These are phyloP conservation scores for Monosporozyma servazzii DNA, from an alignment of 805 yeast genomes.

Conservation along the genomic window DNA sequence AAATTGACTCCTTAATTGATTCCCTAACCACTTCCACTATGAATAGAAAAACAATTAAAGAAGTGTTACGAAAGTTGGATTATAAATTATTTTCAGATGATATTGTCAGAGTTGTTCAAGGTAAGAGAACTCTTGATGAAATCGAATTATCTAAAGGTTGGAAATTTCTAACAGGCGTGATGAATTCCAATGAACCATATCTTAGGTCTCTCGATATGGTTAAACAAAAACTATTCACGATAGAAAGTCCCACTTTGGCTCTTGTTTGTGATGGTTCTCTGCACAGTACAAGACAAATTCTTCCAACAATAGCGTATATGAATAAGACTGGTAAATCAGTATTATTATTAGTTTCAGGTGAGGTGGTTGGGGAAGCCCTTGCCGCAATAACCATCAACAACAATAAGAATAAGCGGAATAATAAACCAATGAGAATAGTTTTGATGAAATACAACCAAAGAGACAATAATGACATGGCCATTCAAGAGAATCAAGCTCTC, in stretches of 20 bases:
- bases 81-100: conserved; percentile 24
- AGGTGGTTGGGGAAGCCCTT: conserved; percentile 25
- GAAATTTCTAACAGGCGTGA: conserved; percentile 22
- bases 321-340: conserved; percentile 17
- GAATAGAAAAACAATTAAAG: conserved; percentile 13
- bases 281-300: conserved; percentile 20
- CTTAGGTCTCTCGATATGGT: conserved; percentile 21
- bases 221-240: conserved; percentile 19
- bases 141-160: conserved; percentile 27
- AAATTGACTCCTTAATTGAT: conserved; percentile 17
- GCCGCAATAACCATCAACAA: conserved; percentile 24
- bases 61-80: conserved; percentile 16
- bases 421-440: conserved; percentile 11
- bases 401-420: conserved; percentile 23
- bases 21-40: conserved; percentile 7
- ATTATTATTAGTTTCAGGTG: conserved; percentile 21
- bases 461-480: conserved; percentile 9
- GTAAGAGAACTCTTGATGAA: conserved; percentile 20
- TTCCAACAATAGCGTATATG: conserved; percentile 23
- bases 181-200: conserved; percentile 24
- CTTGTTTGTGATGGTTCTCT: conserved; percentile 24
- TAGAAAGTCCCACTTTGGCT: conserved; percentile 16
- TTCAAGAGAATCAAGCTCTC: conserved; percentile 22
- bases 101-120: conserved; percentile 24
- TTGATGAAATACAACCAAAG: conserved; percentile 17